These are phyloP conservation scores for Blepharisma stoltei DNA, from an alignment of 73 alveolate genomes.

Conservation along the genomic window DNA sequence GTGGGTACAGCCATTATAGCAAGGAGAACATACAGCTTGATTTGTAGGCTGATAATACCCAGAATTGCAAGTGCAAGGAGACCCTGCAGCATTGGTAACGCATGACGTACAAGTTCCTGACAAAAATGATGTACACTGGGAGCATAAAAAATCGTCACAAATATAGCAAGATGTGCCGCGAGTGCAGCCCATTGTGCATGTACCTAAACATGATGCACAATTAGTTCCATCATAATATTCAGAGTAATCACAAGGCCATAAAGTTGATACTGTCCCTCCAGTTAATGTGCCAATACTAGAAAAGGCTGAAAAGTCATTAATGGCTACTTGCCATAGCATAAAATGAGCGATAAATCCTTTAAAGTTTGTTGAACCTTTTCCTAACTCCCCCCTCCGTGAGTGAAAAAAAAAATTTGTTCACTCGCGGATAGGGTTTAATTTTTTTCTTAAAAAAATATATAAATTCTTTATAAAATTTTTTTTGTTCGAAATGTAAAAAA, in stretches of 20 bases:
- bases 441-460: too few relatives aligned
- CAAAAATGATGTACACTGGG: background rate
- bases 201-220: background rate
- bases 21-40: background rate
- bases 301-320: background rate
- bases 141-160: background rate
- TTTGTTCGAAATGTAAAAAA: too few relatives aligned
- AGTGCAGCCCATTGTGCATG: background rate
- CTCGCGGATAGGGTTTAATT: too few relatives aligned
- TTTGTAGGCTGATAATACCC: background rate
- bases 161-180: background rate
- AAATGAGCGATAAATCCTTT: slow-evolving; percentile 16
- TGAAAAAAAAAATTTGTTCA: too few relatives aligned
- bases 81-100: slow-evolving; percentile 9
- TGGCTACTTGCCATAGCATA: background rate
- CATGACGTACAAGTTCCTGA: background rate
- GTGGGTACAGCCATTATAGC: background rate
- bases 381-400: too few relatives aligned
- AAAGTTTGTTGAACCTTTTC: background rate
- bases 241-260: background rate
- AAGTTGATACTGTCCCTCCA: background rate
- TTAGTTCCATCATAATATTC: background rate
- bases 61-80: slow-evolving; percentile 19
- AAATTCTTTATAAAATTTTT: too few relatives aligned
- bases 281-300: background rate